Evolutionary conservation across 345 rosid genomes (phyloP), one percentile per base, ranked within the genome.

Genomic region (Syzygium grande): DNA sequence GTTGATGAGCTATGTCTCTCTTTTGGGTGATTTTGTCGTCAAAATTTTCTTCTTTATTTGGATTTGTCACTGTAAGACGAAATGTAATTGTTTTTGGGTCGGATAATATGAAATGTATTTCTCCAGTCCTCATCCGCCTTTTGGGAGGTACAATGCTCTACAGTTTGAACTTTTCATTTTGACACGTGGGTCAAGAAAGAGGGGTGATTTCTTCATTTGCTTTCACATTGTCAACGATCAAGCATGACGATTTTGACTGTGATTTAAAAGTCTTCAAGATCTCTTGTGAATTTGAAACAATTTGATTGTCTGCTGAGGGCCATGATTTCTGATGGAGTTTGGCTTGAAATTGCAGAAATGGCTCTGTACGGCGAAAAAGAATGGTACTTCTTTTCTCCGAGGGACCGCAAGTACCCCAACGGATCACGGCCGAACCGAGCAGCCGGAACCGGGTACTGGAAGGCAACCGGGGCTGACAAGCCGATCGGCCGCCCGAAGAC

Each of bases 381-480:
- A 43, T 97, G 99, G 99, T 97, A 96, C 85, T 97, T 97, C 91
- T 97, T 97, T 89, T 96, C 99, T 43, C 99, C 95, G 1, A 90
- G 99, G 87, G 99, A 96, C 90, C 89, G 99, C 84, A 97, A 97
- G 89, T 97, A 97, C 58, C 99, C 98, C 8, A 97, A 97, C 91
- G 99, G 99, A 11, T 92, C 96, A 1, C 77, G 99, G 90, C 99
- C 99, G 23, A 97, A 96, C 91, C 92, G 99, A 91, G 96, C 99
- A 22, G 99, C 99, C 7, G 99, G 99, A 88, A 90, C 87, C 14
- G 98, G 98, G 11, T 97, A 95, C 85, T 96, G 99, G 99, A 97
- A 97, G 91, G 98, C 98, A 7, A 97, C 99, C 5, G 99, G 99
- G 17, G 99, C 98, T 9, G 98, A 97, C 86, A 97, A 96, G 91